Evolutionary conservation across 192 early-diverging fungal genomes (phyloP).

Genomic region (Cetraspora pellucida): DNA sequence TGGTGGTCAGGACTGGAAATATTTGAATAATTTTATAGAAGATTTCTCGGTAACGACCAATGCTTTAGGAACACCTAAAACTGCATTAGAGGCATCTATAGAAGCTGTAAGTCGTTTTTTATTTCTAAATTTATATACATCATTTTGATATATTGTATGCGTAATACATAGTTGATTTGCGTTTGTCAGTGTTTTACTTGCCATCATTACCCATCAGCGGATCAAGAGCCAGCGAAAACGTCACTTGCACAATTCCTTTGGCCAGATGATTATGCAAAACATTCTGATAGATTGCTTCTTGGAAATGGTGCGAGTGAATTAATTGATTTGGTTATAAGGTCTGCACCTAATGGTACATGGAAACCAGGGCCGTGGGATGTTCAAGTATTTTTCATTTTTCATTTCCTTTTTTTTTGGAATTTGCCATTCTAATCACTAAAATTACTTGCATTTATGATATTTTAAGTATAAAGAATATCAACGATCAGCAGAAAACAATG

Average conservation of each 20-base stretch:
- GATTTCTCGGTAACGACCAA: constrained; percentile 94
- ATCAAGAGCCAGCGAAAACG: constrained; percentile 90
- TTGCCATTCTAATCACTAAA: not conserved
- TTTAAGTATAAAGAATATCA: constrained; percentile 87
- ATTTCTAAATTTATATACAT: not conserved
- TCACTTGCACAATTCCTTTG: constrained; percentile 79
- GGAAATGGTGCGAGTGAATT: constrained; percentile 92
- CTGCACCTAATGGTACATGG: constrained; percentile 77
- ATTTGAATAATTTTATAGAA: constrained; percentile 85
- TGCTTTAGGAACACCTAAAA: constrained; percentile 77
- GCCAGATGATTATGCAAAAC: constrained; percentile 58
- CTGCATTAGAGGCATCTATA: constrained; percentile 71
- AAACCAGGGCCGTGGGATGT: constrained; percentile 82
- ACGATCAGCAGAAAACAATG: constrained; percentile 77
- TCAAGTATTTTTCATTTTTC: constrained; percentile 48
- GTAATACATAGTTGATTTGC: not conserved
- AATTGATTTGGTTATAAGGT: constrained; percentile 84
- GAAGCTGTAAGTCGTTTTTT: constrained; percentile 59
- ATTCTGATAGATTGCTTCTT: constrained; percentile 71
- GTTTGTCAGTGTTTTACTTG: constrained; percentile 57
- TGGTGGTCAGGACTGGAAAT: constrained; percentile 84
- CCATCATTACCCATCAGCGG: constrained; percentile 89
- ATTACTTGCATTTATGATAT: not conserved
- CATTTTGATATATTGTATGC: not conserved
- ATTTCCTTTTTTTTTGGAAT: not conserved